Evolutionary conservation across 78 protist genomes (phyloP), one percentile per base, ranked within the genome.

Genomic region (slime mould (Dictyostelium discoideum)): DNA sequence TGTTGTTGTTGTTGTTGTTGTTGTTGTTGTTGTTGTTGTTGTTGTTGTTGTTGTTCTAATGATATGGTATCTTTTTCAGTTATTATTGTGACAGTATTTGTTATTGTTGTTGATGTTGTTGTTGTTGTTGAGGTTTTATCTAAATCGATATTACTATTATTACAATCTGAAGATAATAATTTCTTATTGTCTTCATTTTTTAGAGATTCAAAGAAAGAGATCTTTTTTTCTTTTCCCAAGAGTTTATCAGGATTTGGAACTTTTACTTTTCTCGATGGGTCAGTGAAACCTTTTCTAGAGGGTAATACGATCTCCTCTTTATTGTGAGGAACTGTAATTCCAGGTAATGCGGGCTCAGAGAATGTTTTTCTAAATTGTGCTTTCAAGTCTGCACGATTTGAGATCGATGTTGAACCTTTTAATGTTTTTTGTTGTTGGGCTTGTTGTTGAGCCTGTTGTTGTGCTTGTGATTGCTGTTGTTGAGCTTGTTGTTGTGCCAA

Each of bases 271-370:
- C 94, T 72, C 7, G 95, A 48, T 29, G 95, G 95, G 32, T 90
- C 95, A 2, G 95, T 90, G 18, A 90, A 44, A 37, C 86, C 87
- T 32, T 90, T 90, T 63, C 95, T 40, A 1, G 95, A 90, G 1
- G 85, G 84, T 24, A 69, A 72, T 2, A 80, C 74, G 9, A 67
- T 67, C 11, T 82, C 95, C 0, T 90, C 95, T 18, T 76, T 67
- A 37, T 65, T 63, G 7, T 48, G 26, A 5, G 85, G 85, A 3
- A 54, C 13, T 6, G 81, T 42, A 18, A 60, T 84, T 9, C 87
- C 65, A 13, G 78, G 77, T 9, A 90, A 69, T 11, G 72, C 18
- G 1, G 95, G 88, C 63, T 90, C 95, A 20, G 95, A 90, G 60
- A 78, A 72, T 10, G 95, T 85, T 39, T 84, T 84, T 26, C 77